Conservation (phyloP, 805 yeast species). For the Candida hungchunana region DNA sequence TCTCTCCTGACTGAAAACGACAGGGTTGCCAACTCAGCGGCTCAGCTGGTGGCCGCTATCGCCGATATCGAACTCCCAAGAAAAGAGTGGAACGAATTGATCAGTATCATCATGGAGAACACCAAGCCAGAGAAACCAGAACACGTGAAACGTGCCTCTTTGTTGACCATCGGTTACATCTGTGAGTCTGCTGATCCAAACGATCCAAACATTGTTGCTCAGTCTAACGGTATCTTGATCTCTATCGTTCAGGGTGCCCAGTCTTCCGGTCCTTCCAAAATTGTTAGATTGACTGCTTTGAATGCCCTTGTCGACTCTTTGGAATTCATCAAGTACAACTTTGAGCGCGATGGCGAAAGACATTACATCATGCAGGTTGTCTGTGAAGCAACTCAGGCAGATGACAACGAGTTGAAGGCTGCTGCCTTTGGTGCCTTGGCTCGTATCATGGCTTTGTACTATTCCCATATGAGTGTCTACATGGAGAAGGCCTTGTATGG, state of each 20-base stretch:
- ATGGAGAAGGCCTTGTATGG: conserved; percentile 96
- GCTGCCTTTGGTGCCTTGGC: conserved; percentile 96
- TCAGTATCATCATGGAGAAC: conserved; percentile 78
- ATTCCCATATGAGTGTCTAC: conserved; percentile 84
- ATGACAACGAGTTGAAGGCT: conserved; percentile 77
- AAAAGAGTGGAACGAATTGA: conserved; percentile 83
- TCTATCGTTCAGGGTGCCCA: conserved; percentile 98
- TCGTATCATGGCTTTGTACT: conserved; percentile 84
- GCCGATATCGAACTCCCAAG: conserved; percentile 94
- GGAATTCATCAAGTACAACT: conserved; percentile 83
- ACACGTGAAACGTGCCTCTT: conserved; percentile 78
- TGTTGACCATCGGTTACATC: conserved; percentile 88
- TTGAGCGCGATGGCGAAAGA: conserved; percentile 91
- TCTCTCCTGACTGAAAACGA: conserved; percentile 64
- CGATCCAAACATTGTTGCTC: conserved; percentile 66
- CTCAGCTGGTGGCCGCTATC: conserved; percentile 93
- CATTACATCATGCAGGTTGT: conserved; percentile 98
- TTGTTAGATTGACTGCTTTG: conserved; percentile 84
- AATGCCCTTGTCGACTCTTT: conserved; percentile 89
- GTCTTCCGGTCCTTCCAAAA: conserved; percentile 64
- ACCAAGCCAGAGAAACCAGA: conserved; percentile 77
- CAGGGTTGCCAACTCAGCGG: conserved; percentile 82
- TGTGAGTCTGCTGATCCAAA: conserved; percentile 91
- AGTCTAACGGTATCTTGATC: conserved; percentile 87
- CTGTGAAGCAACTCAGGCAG: conserved; percentile 96